Percentiles rank a stretch among this genome's conserved stretches.
These are phyloP conservation scores for Wallacemonas sp. DNA, from an alignment of 208 protist genomes.

Conservation along the genomic window DNA sequence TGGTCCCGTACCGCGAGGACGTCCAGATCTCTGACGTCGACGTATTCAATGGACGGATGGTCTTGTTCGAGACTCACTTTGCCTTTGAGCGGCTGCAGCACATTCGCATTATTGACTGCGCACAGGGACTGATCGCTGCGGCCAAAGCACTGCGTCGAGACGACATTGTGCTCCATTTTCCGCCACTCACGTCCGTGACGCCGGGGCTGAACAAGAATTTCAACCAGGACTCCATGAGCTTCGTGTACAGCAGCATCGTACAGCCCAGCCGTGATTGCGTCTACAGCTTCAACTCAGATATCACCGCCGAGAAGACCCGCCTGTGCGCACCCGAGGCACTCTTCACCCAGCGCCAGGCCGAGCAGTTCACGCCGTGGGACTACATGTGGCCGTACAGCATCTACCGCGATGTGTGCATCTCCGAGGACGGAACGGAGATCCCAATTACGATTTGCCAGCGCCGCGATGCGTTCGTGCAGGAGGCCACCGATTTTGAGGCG, in stretches of 20 bases:
- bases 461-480: slow-evolving; percentile 87
- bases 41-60: slow-evolving; percentile 75
- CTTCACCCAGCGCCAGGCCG: slow-evolving; percentile 90
- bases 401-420: slow-evolving; percentile 86
- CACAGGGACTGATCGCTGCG: slow-evolving; percentile 65
- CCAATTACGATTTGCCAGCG: slow-evolving; percentile 91
- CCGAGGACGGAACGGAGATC: slow-evolving; percentile 84
- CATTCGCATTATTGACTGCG: slow-evolving; percentile 84
- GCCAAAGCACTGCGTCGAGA: slow-evolving; percentile 45
- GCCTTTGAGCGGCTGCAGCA: slow-evolving; percentile 85
- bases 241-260: slow-evolving; percentile 86
- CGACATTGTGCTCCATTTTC: slow-evolving; percentile 90
- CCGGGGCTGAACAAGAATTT: slow-evolving; percentile 92
- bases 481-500: slow-evolving; percentile 88
- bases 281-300: slow-evolving; percentile 80
- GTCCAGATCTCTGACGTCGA: slow-evolving; percentile 89
- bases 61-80: slow-evolving; percentile 84
- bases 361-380: slow-evolving; percentile 91
- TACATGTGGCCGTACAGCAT: slow-evolving; percentile 95
- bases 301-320: slow-evolving; percentile 64
- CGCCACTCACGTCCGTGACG: slow-evolving; percentile 67
- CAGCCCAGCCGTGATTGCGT: slow-evolving; percentile 86
- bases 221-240: slow-evolving; percentile 85
- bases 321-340: slow-evolving; percentile 76
- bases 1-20: slow-evolving; percentile 83